phyloP scores from a whole-genome alignment of 495 filamentous ascomycete genomes.

The Penicillium flavigenum region DNA sequence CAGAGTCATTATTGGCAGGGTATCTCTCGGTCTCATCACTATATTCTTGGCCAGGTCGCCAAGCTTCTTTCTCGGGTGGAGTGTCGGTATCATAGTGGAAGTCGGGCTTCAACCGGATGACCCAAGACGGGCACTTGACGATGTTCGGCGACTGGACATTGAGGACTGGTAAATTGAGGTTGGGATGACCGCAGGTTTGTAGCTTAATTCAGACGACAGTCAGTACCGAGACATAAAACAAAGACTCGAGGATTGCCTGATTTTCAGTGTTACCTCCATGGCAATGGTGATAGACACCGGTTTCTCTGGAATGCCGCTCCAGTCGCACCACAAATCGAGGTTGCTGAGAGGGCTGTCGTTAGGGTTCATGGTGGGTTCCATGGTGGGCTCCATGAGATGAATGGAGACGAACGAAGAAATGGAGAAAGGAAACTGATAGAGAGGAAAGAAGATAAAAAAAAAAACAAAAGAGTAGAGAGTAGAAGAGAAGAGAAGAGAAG shows the following conservation, averaged over 20 bases:
- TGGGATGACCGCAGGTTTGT: background rate
- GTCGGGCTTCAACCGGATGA: slow-evolving; percentile 1
- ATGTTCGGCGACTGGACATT: slow-evolving; percentile 1
- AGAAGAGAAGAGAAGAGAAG: slow-evolving; percentile 2
- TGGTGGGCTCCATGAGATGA: slow-evolving; percentile 1
- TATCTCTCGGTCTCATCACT: background rate
- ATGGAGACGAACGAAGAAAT: slow-evolving; percentile 7
- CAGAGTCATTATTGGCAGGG: background rate
- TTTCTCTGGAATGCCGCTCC: slow-evolving; percentile 31
- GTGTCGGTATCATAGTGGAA: background rate
- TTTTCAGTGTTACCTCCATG: slow-evolving; percentile 31
- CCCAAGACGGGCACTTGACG: background rate
- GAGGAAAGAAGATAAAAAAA: slow-evolving; percentile 10
- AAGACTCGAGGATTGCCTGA: background rate
- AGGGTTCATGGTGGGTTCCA: background rate
- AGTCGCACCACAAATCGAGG: slow-evolving; percentile 36
- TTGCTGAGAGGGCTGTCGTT: slow-evolving; percentile 24
- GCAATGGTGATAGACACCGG: slow-evolving; percentile 31
- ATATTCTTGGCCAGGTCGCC: background rate
- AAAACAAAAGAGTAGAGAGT: background rate
- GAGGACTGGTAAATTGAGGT: slow-evolving; percentile 3
- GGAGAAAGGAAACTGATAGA: slow-evolving; percentile 8
- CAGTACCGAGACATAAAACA: background rate
- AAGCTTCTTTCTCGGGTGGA: background rate
- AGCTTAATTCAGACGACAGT: background rate